Evolutionary conservation across 306 rosid species (phyloP).

Genomic region (Vachellia collinsii): DNA sequence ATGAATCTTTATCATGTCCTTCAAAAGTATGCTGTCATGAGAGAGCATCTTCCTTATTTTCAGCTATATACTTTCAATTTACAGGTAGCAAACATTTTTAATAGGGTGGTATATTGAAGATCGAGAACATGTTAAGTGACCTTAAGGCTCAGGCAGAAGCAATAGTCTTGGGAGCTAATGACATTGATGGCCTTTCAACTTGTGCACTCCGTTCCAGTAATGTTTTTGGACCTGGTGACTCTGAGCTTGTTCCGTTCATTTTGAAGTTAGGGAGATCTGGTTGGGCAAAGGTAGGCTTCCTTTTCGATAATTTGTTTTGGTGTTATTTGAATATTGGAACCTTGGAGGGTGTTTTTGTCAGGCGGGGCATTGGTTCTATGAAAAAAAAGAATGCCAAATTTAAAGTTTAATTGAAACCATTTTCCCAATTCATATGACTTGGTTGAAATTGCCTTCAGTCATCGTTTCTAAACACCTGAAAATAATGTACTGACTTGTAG

Average conservation of each 20-base stretch:
- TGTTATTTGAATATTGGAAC: slow-evolving; percentile 10
- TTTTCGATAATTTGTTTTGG: slow-evolving; percentile 15
- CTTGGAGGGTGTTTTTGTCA: not conserved
- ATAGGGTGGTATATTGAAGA: slow-evolving; percentile 52
- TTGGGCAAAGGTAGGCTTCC: slow-evolving; percentile 62
- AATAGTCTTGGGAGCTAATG: slow-evolving; percentile 66
- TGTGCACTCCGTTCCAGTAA: slow-evolving; percentile 93
- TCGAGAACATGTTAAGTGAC: slow-evolving; percentile 63
- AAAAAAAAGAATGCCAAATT: not conserved
- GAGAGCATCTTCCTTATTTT: slow-evolving; percentile 27
- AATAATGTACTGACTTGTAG: not conserved
- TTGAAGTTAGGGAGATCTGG: slow-evolving; percentile 69
- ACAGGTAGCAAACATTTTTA: slow-evolving; percentile 30
- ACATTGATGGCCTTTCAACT: slow-evolving; percentile 79
- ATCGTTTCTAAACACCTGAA: slow-evolving; percentile 14
- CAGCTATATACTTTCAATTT: slow-evolving; percentile 29
- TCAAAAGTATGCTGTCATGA: slow-evolving; percentile 60
- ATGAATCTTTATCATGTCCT: slow-evolving; percentile 59
- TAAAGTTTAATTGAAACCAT: slow-evolving; percentile 17
- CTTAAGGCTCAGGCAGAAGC: slow-evolving; percentile 92
- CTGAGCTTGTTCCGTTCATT: slow-evolving; percentile 56
- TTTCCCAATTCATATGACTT: slow-evolving; percentile 17
- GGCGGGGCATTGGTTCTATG: not conserved
- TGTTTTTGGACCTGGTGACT: slow-evolving; percentile 86
- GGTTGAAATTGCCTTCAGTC: slow-evolving; percentile 8